Conservation (phyloP, 768 basidiomycete species). For the Agrocybe chaxingu region DNA sequence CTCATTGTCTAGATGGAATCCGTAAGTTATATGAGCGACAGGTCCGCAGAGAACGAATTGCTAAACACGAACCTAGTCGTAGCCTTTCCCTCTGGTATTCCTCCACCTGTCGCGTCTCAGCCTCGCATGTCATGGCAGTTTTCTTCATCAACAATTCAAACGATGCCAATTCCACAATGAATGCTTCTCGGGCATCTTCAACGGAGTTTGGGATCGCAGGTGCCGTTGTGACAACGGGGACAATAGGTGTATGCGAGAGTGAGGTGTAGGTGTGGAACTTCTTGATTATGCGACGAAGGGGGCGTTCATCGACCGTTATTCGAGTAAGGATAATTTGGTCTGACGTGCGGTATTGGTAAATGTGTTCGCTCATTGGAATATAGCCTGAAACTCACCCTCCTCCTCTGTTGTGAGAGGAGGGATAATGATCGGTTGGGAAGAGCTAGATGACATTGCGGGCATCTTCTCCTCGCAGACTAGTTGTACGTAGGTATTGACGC, state of each 20-base stretch:
- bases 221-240: slow-evolving; percentile 26
- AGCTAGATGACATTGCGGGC: slow-evolving; percentile 13
- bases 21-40: not conserved
- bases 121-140: slow-evolving; percentile 80
- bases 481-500: not conserved
- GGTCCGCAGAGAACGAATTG: slow-evolving; percentile 1
- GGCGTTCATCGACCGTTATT: slow-evolving; percentile 80
- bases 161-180: slow-evolving; percentile 72
- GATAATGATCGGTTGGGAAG: slow-evolving; percentile 28
- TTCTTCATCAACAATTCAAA: slow-evolving; percentile 77
- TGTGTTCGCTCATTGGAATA: slow-evolving; percentile 10
- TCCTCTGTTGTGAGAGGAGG: slow-evolving; percentile 55
- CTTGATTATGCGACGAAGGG: slow-evolving; percentile 73
- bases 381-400: slow-evolving; percentile 43
- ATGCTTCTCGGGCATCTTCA: slow-evolving; percentile 75
- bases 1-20: slow-evolving; percentile 54
- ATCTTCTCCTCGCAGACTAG: slow-evolving; percentile 1
- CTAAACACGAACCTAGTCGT: slow-evolving; percentile 56
- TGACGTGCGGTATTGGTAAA: slow-evolving; percentile 32
- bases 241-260: slow-evolving; percentile 46
- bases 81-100: slow-evolving; percentile 75
- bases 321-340: slow-evolving; percentile 79
- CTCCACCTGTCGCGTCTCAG: slow-evolving; percentile 81
- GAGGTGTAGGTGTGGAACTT: slow-evolving; percentile 75
- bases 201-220: slow-evolving; percentile 27